These are phyloP conservation scores for Sisymbrium altissimum DNA, from an alignment of 345 rosid species.

Conservation along the genomic window DNA sequence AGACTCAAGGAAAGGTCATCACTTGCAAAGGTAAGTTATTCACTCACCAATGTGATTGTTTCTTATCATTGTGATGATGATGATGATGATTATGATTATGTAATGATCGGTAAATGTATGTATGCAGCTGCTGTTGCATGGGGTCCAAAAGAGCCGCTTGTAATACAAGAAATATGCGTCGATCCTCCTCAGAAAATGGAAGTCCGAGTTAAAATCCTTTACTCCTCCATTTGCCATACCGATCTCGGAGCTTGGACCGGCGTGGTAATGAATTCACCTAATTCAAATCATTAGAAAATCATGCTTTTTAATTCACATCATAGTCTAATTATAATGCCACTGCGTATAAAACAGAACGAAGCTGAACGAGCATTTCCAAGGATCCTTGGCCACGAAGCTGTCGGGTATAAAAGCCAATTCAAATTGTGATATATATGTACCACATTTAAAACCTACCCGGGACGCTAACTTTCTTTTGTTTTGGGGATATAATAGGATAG, in stretches of 20 bases:
- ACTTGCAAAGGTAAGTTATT: constrained; percentile 32
- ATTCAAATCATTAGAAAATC: not conserved
- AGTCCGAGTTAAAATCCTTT: constrained; percentile 58
- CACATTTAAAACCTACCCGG: not conserved
- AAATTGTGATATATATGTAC: not conserved
- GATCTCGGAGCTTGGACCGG: constrained; percentile 64
- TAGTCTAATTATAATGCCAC: not conserved
- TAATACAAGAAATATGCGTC: constrained; percentile 52
- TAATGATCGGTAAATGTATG: not conserved
- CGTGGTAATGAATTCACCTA: constrained; percentile 37
- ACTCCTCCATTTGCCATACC: constrained; percentile 64
- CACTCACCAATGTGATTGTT: not conserved
- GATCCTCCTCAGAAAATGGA: constrained; percentile 65
- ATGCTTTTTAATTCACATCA: not conserved
- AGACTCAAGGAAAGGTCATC: constrained; percentile 30
- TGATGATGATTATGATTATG: not conserved
- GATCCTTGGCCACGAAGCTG: constrained; percentile 78
- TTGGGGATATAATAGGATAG: constrained; percentile 35
- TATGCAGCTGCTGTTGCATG: constrained; percentile 57
- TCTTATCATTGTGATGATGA: not conserved
- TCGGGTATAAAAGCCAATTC: constrained; percentile 41
- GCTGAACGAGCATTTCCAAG: constrained; percentile 60
- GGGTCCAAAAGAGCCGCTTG: constrained; percentile 55
- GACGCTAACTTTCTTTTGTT: not conserved
- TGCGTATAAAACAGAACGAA: constrained; percentile 40